Conservation (phyloP, 179 eudicot genomes). For the Amaranthus tricolor region DNA sequence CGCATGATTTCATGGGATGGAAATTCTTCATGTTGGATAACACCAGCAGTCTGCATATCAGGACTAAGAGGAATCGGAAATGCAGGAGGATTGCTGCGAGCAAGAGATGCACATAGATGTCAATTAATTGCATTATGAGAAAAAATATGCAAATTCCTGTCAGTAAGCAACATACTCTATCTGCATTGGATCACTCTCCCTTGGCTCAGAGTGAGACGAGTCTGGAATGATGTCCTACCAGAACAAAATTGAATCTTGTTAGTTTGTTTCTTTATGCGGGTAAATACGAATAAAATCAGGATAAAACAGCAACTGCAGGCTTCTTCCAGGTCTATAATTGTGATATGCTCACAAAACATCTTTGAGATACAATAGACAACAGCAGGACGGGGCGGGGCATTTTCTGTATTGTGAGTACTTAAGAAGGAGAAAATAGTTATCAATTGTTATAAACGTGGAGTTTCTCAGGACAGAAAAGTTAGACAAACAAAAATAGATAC, state of each 20-base stretch:
- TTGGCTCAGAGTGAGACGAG: slow-evolving; percentile 19
- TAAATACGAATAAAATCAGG: not conserved
- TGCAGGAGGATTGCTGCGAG: slow-evolving; percentile 37
- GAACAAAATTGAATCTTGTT: not conserved
- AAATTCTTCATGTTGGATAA: slow-evolving; percentile 4
- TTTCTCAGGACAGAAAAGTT: not conserved
- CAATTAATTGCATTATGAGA: not conserved
- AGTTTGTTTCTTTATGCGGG: not conserved
- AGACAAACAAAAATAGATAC: not conserved
- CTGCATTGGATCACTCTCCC: slow-evolving; percentile 39
- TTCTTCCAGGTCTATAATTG: not conserved
- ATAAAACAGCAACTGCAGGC: not conserved
- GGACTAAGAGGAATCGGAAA: slow-evolving; percentile 12
- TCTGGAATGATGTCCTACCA: slow-evolving; percentile 40
- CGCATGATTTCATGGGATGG: slow-evolving; percentile 51
- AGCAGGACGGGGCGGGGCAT: not conserved
- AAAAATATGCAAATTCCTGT: not conserved
- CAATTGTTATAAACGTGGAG: not conserved
- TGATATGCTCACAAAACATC: not conserved
- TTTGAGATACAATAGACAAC: no score
- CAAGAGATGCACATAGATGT: not conserved
- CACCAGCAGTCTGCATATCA: slow-evolving; percentile 17
- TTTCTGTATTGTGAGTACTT: not conserved
- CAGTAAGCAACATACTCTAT: slow-evolving; percentile 42
- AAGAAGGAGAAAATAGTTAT: not conserved